Conservation (phyloP, 2,329 filamentous ascomycete species). For the Neofusicoccum umdonicola region DNA sequence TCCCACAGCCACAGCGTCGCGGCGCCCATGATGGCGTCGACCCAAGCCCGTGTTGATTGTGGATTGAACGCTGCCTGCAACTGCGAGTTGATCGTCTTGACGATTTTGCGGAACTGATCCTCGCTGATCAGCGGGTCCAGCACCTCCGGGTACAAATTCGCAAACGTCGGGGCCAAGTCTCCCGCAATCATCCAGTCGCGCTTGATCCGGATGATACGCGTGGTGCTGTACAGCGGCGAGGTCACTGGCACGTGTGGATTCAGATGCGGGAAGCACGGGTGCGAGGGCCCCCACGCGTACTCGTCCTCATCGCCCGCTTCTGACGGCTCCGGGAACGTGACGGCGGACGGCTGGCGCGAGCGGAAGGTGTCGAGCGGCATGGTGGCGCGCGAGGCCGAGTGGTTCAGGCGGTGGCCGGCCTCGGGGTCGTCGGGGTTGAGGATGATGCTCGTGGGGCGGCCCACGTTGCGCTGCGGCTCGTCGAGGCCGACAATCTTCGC, state of each 20-base stretch:
- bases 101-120: conserved; percentile 77
- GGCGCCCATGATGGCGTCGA: conserved; percentile 77
- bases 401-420: conserved; percentile 15
- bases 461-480: neutral
- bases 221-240: conserved; percentile 71
- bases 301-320: conserved; percentile 55
- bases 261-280: conserved; percentile 90
- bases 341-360: conserved; percentile 13
- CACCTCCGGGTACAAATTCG: conserved; percentile 94
- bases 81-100: conserved; percentile 78
- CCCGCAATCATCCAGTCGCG: conserved; percentile 89
- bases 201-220: conserved; percentile 85
- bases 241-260: conserved; percentile 84
- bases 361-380: conserved; percentile 11
- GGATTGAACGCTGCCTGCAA: conserved; percentile 78
- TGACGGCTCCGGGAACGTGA: conserved; percentile 2
- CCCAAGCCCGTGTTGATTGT: conserved; percentile 69
- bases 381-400: conserved; percentile 16
- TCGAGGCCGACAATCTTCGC: conserved; percentile 6
- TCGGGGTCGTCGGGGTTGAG: conserved; percentile 11
- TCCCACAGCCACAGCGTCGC: conserved; percentile 95
- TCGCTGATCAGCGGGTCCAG: conserved; percentile 83
- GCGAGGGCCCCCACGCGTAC: conserved; percentile 86
- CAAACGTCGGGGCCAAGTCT: conserved; percentile 88
- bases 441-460: conserved; percentile 5